These are phyloP conservation scores for Aspergillus neoniger DNA, from an alignment of 2,329 filamentous ascomycete genomes.

Conservation along the genomic window DNA sequence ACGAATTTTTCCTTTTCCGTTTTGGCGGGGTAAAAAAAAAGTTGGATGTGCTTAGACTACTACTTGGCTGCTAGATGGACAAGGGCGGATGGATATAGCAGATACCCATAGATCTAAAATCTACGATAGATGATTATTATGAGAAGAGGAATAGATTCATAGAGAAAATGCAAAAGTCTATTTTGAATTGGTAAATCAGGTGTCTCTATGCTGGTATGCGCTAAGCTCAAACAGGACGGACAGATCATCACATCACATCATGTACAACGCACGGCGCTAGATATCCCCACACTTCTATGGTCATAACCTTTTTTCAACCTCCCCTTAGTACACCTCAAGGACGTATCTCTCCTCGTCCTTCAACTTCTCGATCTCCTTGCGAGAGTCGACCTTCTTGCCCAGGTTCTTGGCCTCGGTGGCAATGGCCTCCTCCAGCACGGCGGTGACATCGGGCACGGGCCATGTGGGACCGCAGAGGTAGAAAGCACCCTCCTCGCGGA, in stretches of 20 bases:
- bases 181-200: neutral
- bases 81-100: slow-evolving; percentile 12
- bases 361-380: slow-evolving; percentile 92
- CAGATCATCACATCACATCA: slow-evolving; percentile 3
- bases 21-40: neutral
- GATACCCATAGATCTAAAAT: slow-evolving; percentile 19
- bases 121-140: slow-evolving; percentile 4
- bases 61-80: neutral
- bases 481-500: slow-evolving; percentile 85
- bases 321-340: slow-evolving; percentile 83
- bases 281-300: neutral
- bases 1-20: neutral
- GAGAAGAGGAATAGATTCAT: neutral
- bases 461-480: slow-evolving; percentile 98
- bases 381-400: slow-evolving; percentile 76
- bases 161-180: neutral
- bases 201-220: slow-evolving; percentile 2
- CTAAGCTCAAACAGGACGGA: slow-evolving; percentile 1
- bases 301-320: neutral
- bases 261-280: neutral
- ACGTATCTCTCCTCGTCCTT: slow-evolving; percentile 96
- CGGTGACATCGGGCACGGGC: slow-evolving; percentile 96
- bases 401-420: slow-evolving; percentile 68
- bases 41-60: neutral
- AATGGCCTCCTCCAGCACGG: slow-evolving; percentile 91